Percentiles rank a stretch among this genome's conserved stretches.
Conservation (phyloP, 345 rosid genomes). For the Kandelia obovata region DNA sequence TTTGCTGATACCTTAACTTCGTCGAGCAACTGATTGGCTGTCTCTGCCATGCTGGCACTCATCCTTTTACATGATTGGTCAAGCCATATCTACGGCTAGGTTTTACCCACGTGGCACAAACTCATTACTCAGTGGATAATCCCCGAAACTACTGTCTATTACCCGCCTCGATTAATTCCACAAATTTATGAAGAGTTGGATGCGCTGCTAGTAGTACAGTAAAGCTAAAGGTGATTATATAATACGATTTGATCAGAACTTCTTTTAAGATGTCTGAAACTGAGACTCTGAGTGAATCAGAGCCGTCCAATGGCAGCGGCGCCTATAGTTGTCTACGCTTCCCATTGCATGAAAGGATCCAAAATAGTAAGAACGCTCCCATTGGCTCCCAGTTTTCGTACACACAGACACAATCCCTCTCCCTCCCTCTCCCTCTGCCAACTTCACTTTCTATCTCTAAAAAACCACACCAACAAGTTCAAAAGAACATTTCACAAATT, state of each 20-base stretch:
- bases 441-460: no score
- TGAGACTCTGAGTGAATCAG: constrained; percentile 40
- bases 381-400: constrained; percentile 46
- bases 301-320: constrained; percentile 50
- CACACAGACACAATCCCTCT: constrained; percentile 22
- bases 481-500: constrained; percentile 31
- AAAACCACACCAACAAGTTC: no score
- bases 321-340: constrained; percentile 22
- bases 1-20: constrained; percentile 71
- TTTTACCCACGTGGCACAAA: constrained; percentile 44
- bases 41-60: constrained; percentile 50
- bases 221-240: constrained; percentile 5
- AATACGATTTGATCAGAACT: neutral
- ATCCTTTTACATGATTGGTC: constrained; percentile 55
- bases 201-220: constrained; percentile 16
- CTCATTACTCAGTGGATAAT: constrained; percentile 40
- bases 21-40: constrained; percentile 80
- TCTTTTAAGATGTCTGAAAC: constrained; percentile 16
- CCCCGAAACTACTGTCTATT: constrained; percentile 24
- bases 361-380: constrained; percentile 34
- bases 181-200: neutral
- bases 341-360: constrained; percentile 33
- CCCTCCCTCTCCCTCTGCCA: neutral
- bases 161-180: constrained; percentile 38
- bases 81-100: constrained; percentile 29